These are phyloP conservation scores for Penicillium polonicum DNA, from an alignment of 2,329 filamentous ascomycete species.

Conservation along the genomic window DNA sequence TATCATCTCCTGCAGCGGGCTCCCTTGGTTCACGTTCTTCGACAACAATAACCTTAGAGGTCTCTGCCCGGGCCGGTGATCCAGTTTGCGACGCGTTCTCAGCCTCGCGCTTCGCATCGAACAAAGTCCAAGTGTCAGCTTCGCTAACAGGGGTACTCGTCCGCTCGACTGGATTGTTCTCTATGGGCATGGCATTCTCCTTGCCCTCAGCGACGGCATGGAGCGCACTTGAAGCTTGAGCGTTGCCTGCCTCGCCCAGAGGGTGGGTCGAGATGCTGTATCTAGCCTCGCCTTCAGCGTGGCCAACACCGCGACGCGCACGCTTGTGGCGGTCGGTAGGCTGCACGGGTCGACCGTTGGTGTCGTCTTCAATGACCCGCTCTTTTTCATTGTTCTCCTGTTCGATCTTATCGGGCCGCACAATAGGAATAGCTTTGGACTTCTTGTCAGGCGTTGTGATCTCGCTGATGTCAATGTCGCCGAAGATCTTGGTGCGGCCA, in stretches of 20 bases:
- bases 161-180: slow-evolving; percentile 34
- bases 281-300: slow-evolving; percentile 70
- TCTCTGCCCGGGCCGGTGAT: slow-evolving; percentile 38
- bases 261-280: slow-evolving; percentile 60
- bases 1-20: slow-evolving; percentile 1
- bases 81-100: slow-evolving; percentile 54
- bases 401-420: slow-evolving; percentile 61
- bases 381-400: slow-evolving; percentile 39
- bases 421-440: slow-evolving; percentile 80
- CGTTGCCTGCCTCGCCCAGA: slow-evolving; percentile 34
- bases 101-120: slow-evolving; percentile 56
- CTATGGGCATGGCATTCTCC: slow-evolving; percentile 40
- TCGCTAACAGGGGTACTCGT: slow-evolving; percentile 36
- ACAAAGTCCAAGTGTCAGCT: slow-evolving; percentile 57
- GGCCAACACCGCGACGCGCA: slow-evolving; percentile 62
- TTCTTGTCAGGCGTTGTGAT: slow-evolving; percentile 66
- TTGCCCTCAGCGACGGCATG: slow-evolving; percentile 37
- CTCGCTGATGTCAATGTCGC: slow-evolving; percentile 63
- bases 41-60: slow-evolving; percentile 7
- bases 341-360: slow-evolving; percentile 58
- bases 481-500: slow-evolving; percentile 58
- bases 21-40: slow-evolving; percentile 18
- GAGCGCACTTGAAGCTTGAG: slow-evolving; percentile 25
- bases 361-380: slow-evolving; percentile 50
- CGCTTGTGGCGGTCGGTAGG: slow-evolving; percentile 74